These are phyloP conservation scores for Corchorus capsularis DNA, from an alignment of 345 rosid species.

Conservation along the genomic window DNA sequence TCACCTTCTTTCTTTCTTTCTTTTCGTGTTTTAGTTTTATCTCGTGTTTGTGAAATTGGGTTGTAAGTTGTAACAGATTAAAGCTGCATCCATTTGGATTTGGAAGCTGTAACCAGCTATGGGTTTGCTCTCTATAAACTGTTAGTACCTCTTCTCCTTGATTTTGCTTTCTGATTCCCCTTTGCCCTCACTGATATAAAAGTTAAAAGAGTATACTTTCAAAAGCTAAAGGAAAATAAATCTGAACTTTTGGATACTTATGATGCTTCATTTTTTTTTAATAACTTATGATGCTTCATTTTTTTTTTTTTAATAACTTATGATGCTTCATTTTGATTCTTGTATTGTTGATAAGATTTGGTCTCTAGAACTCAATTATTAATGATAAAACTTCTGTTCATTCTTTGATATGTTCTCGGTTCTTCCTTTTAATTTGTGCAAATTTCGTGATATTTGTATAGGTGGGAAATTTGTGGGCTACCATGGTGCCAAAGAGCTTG, in stretches of 20 bases:
- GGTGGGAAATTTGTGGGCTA: conserved; percentile 27
- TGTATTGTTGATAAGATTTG: not conserved
- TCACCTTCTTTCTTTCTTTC: not conserved
- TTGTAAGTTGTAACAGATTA: conserved; percentile 14
- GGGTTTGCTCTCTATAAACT: conserved; percentile 25
- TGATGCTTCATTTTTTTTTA: not conserved
- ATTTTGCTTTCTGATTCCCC: not conserved
- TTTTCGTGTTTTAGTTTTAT: not conserved
- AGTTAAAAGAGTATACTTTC: not conserved
- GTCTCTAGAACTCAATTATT: not conserved
- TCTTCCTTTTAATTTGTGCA: conserved; percentile 2
- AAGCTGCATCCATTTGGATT: conserved; percentile 5
- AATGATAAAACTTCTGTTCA: not conserved
- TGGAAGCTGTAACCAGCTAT: conserved; percentile 23
- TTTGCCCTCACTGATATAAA: not conserved
- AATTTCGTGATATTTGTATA: conserved; percentile 11
- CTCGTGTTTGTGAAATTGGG: not conserved
- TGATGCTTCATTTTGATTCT: not conserved
- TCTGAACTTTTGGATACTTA: not conserved
- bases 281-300: not conserved
- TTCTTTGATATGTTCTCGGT: not conserved
- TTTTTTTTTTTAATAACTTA: too few species aligned
- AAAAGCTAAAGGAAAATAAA: not conserved
- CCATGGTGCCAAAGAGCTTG: conserved; percentile 7
- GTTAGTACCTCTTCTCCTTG: conserved; percentile 11